A percentile compares a stretch with the other conserved stretches of the same genome.
Conservation (phyloP, 352 stramenopile species). For the Stephanocyclus meneghinianus region DNA sequence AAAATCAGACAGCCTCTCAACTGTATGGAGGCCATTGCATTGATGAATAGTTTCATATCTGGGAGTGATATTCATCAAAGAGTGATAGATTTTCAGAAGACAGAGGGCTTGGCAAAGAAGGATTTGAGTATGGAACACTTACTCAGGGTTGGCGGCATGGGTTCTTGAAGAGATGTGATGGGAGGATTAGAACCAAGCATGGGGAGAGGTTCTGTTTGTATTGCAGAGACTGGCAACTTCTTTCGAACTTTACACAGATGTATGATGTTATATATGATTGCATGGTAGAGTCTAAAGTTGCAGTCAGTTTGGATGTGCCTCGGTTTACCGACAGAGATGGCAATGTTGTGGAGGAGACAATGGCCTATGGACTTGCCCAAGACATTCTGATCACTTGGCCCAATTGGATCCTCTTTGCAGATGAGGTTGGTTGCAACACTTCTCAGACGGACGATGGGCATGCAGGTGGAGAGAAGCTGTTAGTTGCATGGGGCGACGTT, state of each 20-base stretch:
- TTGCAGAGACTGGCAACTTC: constrained; percentile 8
- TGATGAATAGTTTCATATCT: constrained; percentile 4
- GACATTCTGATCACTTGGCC: constrained; percentile 6
- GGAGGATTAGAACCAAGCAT: constrained; percentile 5
- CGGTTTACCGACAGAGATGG: constrained; percentile 13
- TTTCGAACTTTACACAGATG: constrained; percentile 16
- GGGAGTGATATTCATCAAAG: background rate
- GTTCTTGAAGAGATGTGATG: constrained; percentile 2
- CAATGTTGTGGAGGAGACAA: constrained; percentile 11
- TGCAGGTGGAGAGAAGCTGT: constrained; percentile 17
- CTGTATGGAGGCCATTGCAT: background rate
- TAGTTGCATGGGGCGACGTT: background rate
- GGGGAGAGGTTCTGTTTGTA: constrained; percentile 13
- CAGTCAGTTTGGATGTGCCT: background rate
- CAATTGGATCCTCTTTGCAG: constrained; percentile 12
- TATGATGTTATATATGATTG: constrained; percentile 26
- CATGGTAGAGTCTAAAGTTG: constrained; percentile 16
- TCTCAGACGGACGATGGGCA: constrained; percentile 6
- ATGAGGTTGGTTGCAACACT: constrained; percentile 21
- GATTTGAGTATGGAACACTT: background rate
- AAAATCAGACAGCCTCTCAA: background rate
- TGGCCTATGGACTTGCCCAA: constrained; percentile 1
- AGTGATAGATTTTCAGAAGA: constrained; percentile 3
- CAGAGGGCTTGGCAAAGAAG: background rate
- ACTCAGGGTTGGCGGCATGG: constrained; percentile 6